Conservation (phyloP, 2,329 filamentous ascomycete species). For the Aspergillus nomiae region DNA sequence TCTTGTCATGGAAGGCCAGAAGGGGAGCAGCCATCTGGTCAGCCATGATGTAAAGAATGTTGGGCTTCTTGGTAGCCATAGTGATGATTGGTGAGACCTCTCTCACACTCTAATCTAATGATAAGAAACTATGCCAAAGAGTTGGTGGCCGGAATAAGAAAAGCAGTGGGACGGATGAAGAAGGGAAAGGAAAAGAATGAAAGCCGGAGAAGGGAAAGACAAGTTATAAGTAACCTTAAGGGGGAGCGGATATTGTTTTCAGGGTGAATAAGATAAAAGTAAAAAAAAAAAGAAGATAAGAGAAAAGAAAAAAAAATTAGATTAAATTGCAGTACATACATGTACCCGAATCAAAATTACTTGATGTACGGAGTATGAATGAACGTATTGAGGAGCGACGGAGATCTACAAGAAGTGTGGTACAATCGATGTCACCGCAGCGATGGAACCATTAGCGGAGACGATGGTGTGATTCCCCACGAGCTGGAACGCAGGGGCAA, state of each 20-base stretch:
- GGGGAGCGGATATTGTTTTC: slow-evolving; percentile 2
- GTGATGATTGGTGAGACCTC: slow-evolving; percentile 9
- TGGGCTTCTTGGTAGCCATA: slow-evolving; percentile 59
- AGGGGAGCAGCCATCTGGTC: slow-evolving; percentile 90
- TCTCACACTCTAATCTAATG: slow-evolving; percentile 6
- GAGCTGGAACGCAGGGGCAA: slow-evolving; percentile 1
- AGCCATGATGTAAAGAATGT: slow-evolving; percentile 93
- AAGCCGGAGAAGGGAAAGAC: not conserved
- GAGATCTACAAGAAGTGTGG: slow-evolving; percentile 13
- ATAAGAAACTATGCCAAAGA: not conserved
- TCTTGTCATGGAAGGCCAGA: slow-evolving; percentile 86
- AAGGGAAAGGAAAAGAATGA: slow-evolving; percentile 6
- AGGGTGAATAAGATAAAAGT: not conserved
- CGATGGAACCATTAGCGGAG: slow-evolving; percentile 26
- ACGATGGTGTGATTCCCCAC: slow-evolving; percentile 26
- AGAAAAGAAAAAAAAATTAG: slow-evolving; percentile 20
- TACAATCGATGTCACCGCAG: slow-evolving; percentile 20
- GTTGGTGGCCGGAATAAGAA: not conserved
- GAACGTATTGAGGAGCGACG: not conserved
- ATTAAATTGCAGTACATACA: slow-evolving; percentile 18
- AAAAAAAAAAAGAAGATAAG: slow-evolving; percentile 2
- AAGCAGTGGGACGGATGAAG: slow-evolving; percentile 6
- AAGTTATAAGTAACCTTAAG: slow-evolving; percentile 2
- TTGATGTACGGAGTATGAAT: not conserved
- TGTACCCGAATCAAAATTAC: not conserved